These are phyloP conservation scores for Phyllosticta capitalensis DNA, from an alignment of 2,329 filamentous ascomycete genomes.

Conservation along the genomic window DNA sequence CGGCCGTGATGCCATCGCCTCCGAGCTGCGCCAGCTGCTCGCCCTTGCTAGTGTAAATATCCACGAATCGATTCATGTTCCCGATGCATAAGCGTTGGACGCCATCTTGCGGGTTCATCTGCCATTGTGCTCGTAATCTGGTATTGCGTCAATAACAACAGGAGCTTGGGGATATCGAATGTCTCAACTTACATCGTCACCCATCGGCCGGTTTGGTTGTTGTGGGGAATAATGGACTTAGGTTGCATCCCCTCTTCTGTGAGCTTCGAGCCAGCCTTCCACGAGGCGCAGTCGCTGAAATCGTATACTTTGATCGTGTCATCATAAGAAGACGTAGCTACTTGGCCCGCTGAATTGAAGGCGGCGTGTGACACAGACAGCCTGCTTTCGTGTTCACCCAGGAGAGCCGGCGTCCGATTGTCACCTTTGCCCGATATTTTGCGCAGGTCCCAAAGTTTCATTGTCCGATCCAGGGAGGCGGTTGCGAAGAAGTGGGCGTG, in stretches of 20 bases:
- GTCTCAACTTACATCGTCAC: conserved; percentile 61
- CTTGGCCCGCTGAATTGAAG: conserved; percentile 73
- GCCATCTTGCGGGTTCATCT: conserved; percentile 64
- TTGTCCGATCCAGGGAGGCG: conserved; percentile 75
- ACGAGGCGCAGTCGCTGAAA: conserved; percentile 42
- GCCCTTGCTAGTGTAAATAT: conserved; percentile 74
- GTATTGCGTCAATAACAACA: neutral
- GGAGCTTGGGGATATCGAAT: neutral
- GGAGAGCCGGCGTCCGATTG: conserved; percentile 51
- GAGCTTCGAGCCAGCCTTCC: conserved; percentile 50
- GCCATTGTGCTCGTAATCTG: conserved; percentile 73
- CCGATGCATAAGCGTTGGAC: conserved; percentile 85
- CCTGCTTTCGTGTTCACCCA: conserved; percentile 74
- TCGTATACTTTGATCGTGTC: conserved; percentile 91
- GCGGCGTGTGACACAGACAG: conserved; percentile 88
- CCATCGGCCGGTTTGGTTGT: conserved; percentile 93
- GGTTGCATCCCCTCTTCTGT: conserved; percentile 58
- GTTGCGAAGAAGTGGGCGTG: conserved; percentile 79
- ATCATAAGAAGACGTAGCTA: conserved; percentile 90
- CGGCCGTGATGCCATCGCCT: conserved; percentile 84
- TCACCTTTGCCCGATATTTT: conserved; percentile 60
- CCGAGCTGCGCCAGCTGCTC: conserved; percentile 82
- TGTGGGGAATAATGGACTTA: conserved; percentile 62
- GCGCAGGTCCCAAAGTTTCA: conserved; percentile 88
- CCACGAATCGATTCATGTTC: conserved; percentile 97